Conservation (phyloP, 1,284 basidiomycete species). For the Irpex lacteus region DNA sequence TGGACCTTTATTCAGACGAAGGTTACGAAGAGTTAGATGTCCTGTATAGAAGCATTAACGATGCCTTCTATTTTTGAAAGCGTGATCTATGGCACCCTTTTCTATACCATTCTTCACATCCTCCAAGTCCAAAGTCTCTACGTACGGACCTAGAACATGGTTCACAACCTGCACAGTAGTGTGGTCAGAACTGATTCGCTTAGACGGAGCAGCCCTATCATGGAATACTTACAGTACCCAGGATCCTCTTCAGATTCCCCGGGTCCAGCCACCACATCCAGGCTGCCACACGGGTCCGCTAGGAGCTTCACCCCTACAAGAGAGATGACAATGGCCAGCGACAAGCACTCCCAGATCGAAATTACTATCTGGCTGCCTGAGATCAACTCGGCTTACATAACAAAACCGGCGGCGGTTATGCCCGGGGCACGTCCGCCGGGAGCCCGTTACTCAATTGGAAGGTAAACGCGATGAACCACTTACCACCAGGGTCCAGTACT, state of each 20-base stretch:
- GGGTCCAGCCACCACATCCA: constrained; percentile 81
- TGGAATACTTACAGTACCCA: constrained; percentile 57
- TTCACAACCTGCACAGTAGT: constrained; percentile 71
- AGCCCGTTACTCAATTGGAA: neutral
- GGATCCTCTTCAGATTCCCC: constrained; percentile 59
- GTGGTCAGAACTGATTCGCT: constrained; percentile 1
- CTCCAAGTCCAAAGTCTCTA: constrained; percentile 94
- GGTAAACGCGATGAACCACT: neutral
- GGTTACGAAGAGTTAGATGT: constrained; percentile 77
- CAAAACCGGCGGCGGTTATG: no score
- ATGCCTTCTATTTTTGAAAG: constrained; percentile 2
- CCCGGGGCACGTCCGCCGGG: neutral
- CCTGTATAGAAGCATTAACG: constrained; percentile 43
- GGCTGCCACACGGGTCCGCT: neutral
- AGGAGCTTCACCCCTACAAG: neutral
- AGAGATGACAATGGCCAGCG: neutral
- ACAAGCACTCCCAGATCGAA: neutral
- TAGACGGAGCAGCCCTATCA: neutral
- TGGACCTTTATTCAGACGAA: constrained; percentile 91
- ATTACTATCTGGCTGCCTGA: no score
- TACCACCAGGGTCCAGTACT: neutral
- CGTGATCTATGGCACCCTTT: constrained; percentile 57
- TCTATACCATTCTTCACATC: constrained; percentile 95
- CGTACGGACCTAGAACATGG: constrained; percentile 91
- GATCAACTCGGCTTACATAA: no score